Evolutionary conservation across 768 basidiomycete species (phyloP).

Genomic region (Lactifluus pinguis): DNA sequence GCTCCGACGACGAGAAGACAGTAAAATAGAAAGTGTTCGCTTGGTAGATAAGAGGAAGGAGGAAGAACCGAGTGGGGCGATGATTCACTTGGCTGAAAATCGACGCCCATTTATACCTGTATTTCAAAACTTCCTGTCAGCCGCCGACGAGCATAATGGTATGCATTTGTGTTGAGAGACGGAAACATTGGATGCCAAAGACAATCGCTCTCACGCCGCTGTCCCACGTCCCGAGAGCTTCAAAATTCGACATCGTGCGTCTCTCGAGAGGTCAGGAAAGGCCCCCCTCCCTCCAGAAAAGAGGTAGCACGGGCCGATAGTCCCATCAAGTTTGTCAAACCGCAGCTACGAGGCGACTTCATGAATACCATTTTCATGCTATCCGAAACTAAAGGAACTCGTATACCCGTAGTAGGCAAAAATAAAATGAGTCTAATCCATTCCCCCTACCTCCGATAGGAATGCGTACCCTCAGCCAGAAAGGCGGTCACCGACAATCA

Average conservation of each 20-base stretch:
- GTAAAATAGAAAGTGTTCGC: not conserved
- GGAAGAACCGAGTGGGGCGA: not conserved
- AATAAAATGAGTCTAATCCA: not conserved
- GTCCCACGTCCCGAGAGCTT: not conserved
- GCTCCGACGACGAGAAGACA: not conserved
- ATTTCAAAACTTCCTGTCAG: not conserved
- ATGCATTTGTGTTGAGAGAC: not conserved
- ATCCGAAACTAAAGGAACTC: not conserved
- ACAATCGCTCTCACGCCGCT: too few species aligned
- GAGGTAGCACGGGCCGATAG: not conserved
- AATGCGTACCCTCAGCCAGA: not conserved
- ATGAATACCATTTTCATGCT: not conserved
- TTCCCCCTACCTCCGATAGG: not conserved
- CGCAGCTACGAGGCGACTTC: not conserved
- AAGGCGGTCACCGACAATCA: not conserved
- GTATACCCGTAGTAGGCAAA: not conserved
- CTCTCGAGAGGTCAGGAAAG: not conserved
- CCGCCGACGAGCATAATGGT: not conserved
- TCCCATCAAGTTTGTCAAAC: not conserved
- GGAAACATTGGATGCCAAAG: not conserved
- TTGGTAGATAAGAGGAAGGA: not conserved
- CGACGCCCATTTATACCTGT: not conserved
- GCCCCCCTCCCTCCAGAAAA: not conserved
- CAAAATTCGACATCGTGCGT: not conserved
- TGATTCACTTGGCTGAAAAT: not conserved